Base-by-base conservation (phyloP, 805 yeast species). In the Cyberlindnera sargentensis region DNA sequence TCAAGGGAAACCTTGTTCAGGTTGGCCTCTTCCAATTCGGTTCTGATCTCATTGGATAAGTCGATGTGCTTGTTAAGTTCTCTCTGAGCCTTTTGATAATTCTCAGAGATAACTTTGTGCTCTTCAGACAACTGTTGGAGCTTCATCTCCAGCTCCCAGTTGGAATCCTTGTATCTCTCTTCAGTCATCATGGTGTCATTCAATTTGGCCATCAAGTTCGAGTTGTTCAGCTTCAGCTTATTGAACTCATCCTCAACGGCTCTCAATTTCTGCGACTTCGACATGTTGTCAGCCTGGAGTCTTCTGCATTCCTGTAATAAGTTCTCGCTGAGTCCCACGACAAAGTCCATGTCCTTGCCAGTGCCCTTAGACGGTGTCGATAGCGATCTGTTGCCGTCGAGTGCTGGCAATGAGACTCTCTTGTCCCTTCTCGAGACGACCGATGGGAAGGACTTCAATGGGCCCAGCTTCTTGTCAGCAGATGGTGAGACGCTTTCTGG, bases 261-360 rank as follows among this genome's bases (percentile, higher is more conserved):
- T 47, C 67, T 68, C 47, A 79, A 52, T 48, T 67, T 69, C 6
- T 48, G 15, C 59, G 49, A 46, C 72, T 71, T 48, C 71, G 67
- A 48, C 63, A 70, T 70, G 57, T 76, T 80, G 46, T 82, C 87
- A 26, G 84, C 80, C 43, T 78, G 82, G 44, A 84, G 67, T 47
- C 82, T 71, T 51, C 90, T 74, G 54, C 89, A 83, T 59, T 85
- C 88, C 36, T 73, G 65, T 15, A 84, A 68, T 48, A 84, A 64
- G 45, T 82, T 82, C 53, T 84, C 91, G 63, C 87, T 80, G 44
- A 84, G 62, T 4, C 84, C 87, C 45, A 83, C 83, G 11, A 83
- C 79, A 56, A 84, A 84, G 56, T 78, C 77, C 67, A 82, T 77
- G 47, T 83, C 85, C 50, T 78, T 78, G 23, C 78, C 78, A n/a